phyloP scores from a whole-genome alignment of 2,329 filamentous ascomycete species.

The Fusarium sp. region DNA sequence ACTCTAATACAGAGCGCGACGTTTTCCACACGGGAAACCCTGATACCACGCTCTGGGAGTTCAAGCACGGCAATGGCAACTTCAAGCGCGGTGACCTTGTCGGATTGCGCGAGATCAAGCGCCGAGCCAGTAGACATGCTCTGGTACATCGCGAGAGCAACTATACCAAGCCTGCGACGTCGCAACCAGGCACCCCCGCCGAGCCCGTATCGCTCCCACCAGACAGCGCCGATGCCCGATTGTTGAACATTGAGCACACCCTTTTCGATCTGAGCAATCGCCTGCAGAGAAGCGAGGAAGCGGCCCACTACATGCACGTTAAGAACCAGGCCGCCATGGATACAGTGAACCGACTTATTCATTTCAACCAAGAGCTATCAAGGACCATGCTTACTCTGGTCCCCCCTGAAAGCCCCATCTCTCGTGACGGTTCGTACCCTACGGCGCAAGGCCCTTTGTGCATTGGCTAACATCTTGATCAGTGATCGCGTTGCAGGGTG shows the following conservation, averaged over 20 bases:
- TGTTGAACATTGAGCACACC: slow-evolving; percentile 81
- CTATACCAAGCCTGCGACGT: slow-evolving; percentile 76
- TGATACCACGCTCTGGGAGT: slow-evolving; percentile 96
- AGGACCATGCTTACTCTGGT: slow-evolving; percentile 78
- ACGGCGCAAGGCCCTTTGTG: neutral
- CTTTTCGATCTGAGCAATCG: slow-evolving; percentile 82
- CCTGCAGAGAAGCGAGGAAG: slow-evolving; percentile 85
- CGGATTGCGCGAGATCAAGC: slow-evolving; percentile 93
- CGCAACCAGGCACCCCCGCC: slow-evolving; percentile 85
- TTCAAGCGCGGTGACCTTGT: slow-evolving; percentile 96
- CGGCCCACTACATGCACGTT: slow-evolving; percentile 78
- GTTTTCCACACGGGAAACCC: slow-evolving; percentile 96
- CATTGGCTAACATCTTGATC: slow-evolving; percentile 31
- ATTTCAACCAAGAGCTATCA: slow-evolving; percentile 88
- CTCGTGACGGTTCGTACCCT: slow-evolving; percentile 79
- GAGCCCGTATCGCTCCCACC: slow-evolving; percentile 78
- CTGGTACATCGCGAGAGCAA: slow-evolving; percentile 93
- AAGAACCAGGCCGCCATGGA: slow-evolving; percentile 87
- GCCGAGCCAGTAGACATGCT: slow-evolving; percentile 90
- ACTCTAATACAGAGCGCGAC: slow-evolving; percentile 78
- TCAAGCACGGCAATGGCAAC: slow-evolving; percentile 96
- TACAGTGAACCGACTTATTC: slow-evolving; percentile 73
- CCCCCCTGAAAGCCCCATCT: slow-evolving; percentile 78
- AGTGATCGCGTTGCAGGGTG: slow-evolving; percentile 68
- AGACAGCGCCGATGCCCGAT: slow-evolving; percentile 80